A percentile compares a stretch with the other conserved stretches of the same genome.
These are phyloP conservation scores for Sextonia rubra DNA, from an alignment of 164 flowering plant genomes.

Conservation along the genomic window DNA sequence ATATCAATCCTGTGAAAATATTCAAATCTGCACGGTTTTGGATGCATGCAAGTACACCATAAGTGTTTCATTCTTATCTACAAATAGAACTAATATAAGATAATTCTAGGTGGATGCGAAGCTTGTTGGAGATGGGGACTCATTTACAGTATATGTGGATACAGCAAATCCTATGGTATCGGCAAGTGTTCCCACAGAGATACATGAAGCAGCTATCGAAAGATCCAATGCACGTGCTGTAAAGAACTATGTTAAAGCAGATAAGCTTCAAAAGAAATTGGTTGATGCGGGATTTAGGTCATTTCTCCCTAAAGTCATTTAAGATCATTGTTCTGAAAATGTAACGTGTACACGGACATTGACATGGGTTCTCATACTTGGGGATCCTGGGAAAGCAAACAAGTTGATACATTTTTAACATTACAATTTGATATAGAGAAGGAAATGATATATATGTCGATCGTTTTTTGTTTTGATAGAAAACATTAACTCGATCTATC, in stretches of 20 bases:
- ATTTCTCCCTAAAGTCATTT: neutral
- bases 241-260: conserved; percentile 53
- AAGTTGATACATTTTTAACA: neutral
- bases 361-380: neutral
- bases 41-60: neutral
- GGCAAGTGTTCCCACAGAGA: conserved; percentile 46
- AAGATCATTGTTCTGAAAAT: no score
- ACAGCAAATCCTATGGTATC: conserved; percentile 57
- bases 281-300: conserved; percentile 72
- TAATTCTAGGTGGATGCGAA: conserved; percentile 61
- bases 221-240: conserved; percentile 57
- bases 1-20: neutral
- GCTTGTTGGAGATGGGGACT: conserved; percentile 84
- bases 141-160: conserved; percentile 71
- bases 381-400: no score
- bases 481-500: no score
- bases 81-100: no score
- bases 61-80: neutral
- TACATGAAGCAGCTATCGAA: conserved; percentile 41
- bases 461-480: no score
- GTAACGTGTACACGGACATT: neutral
- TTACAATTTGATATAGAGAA: neutral
- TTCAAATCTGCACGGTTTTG: neutral
- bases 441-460: neutral
- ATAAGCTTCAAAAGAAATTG: conserved; percentile 58